phyloP scores from a whole-genome alignment of 345 rosid species.

The Arabis alpina region DNA sequence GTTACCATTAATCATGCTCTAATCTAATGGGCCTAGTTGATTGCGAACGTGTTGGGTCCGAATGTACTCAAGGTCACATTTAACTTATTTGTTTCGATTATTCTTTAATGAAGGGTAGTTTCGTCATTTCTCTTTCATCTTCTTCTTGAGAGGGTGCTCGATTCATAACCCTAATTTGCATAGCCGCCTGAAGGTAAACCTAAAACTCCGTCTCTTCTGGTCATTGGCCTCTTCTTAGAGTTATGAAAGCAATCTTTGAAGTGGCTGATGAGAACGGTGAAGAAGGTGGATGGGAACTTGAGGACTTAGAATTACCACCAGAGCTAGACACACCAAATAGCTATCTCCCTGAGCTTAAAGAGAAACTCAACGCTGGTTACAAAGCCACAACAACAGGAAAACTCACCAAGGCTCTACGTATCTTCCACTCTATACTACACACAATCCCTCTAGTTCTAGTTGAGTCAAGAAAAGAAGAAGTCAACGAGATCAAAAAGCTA shows the following conservation, averaged over 20 bases:
- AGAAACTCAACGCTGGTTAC: conserved; percentile 82
- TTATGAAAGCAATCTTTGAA: too few relatives aligned
- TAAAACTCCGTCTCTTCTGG: conserved; percentile 63
- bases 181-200: conserved; percentile 55
- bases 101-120: too few relatives aligned
- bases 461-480: conserved; percentile 80
- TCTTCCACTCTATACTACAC: conserved; percentile 71
- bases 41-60: too few relatives aligned
- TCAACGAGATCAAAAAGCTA: conserved; percentile 85
- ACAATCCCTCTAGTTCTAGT: conserved; percentile 84
- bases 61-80: too few relatives aligned
- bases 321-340: conserved; percentile 74
- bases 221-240: conserved; percentile 92
- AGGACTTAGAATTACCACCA: conserved; percentile 80
- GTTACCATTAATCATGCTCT: too few relatives aligned
- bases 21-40: too few relatives aligned
- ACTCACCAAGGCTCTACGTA: conserved; percentile 63
- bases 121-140: too few relatives aligned
- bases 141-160: too few relatives aligned
- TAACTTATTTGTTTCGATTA: too few relatives aligned
- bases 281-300: conserved; percentile 91
- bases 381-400: conserved; percentile 78
- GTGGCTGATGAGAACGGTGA: conserved; percentile 65
- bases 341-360: conserved; percentile 67
- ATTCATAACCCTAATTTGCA: too few relatives aligned